Percentiles rank a stretch among this genome's conserved stretches.
phyloP scores from a whole-genome alignment of 106 monocot species.

The Dioscorea zingiberensis region DNA sequence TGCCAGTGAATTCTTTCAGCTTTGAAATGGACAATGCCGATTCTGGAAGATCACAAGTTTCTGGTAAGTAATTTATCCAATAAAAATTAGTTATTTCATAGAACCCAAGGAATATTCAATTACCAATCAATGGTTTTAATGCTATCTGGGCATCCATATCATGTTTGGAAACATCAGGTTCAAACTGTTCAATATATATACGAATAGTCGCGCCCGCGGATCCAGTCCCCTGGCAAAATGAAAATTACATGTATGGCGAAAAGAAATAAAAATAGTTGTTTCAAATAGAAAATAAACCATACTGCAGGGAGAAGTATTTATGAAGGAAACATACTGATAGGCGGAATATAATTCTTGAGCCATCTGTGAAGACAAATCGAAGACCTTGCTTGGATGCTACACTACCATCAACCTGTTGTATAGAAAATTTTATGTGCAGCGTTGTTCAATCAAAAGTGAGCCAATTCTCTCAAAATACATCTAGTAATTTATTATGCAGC shows the following conservation, averaged over 20 bases:
- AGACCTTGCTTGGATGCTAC: conserved; percentile 87
- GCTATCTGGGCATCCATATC: conserved; percentile 76
- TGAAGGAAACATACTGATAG: conserved; percentile 47
- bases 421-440: neutral
- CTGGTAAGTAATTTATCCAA: neutral
- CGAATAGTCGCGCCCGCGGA: conserved; percentile 92
- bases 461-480: too few species aligned
- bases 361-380: conserved; percentile 89
- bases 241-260: neutral
- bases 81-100: too few species aligned
- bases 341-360: conserved; percentile 90
- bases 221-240: conserved; percentile 68
- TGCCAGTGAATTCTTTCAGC: conserved; percentile 88
- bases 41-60: conserved; percentile 30
- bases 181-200: conserved; percentile 85
- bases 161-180: conserved; percentile 78
- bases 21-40: conserved; percentile 81
- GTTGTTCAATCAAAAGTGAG: too few species aligned
- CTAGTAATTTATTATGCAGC: too few species aligned
- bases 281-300: neutral
- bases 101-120: neutral
- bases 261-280: neutral
- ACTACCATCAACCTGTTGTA: conserved; percentile 81
- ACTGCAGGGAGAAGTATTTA: neutral
- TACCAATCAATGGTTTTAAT: conserved; percentile 90